Evolutionary conservation across 352 stramenopile species (phyloP), one percentile per base, ranked within the genome.

Genomic region (Globisporangium splendens): DNA sequence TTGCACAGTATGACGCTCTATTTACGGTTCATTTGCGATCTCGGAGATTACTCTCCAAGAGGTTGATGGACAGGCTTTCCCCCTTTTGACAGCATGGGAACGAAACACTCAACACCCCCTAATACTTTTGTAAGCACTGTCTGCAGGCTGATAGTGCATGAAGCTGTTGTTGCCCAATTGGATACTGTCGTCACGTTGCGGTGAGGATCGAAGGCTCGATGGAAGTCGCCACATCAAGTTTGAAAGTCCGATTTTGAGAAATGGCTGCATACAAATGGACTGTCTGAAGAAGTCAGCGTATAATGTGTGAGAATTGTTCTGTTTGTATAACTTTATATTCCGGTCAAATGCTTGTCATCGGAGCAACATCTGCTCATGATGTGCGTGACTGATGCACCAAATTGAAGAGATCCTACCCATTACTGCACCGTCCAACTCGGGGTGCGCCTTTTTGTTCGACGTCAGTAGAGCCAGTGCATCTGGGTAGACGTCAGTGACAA

Each of bases 401-500:
- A 18, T 44, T 44, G n/a, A n/a, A n/a, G 39, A 44, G 6, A 8
- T 3, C 10, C 10, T 17, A 43, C 38, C 38, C 38, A 43, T 43
- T 43, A 17, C 11, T 43, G 8, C 10, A 4, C 13, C 17, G 7
- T 1, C 39, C 39, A 44, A n/a, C 39, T 41, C 35, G 35, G 35
- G 7, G 35, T 7, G 12, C 39, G 13, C 5, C 39, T 44, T 44
- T 44, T 44, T 44, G 13, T 44, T 44, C 17, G 39, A 12, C 10
- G 39, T 44, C 39, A 15, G 39, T 44, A 44, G 39, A 44, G 39
- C 39, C 39, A 44, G 39, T 44, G 39, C 39, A 44, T 44, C 28
- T 35, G 28, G 28, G 28, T 35, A 35, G 3, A 35, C 7, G 28
- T 35, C 3, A 35, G 28, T 35, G 28, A 11, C 28, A 35, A 6